These are phyloP conservation scores for Zygosaccharomyces siamensis DNA, from an alignment of 805 yeast genomes.

Conservation along the genomic window DNA sequence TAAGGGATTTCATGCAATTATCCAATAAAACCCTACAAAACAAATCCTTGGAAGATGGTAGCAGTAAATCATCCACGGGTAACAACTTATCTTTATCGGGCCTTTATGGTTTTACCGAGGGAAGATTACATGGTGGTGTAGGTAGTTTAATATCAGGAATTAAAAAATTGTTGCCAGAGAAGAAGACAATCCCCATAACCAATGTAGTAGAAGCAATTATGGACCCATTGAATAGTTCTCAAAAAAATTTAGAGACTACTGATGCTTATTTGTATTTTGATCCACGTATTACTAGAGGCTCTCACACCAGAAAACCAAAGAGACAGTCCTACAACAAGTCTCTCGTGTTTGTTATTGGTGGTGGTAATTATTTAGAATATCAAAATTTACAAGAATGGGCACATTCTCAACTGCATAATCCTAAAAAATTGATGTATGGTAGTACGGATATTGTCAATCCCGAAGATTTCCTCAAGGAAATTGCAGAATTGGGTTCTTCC, in stretches of 20 bases:
- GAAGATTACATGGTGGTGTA: constrained; percentile 80
- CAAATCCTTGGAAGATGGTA: constrained; percentile 32
- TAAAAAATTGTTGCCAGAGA: constrained; percentile 81
- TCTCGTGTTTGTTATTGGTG: constrained; percentile 90
- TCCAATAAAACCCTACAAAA: constrained; percentile 38
- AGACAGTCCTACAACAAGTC: constrained; percentile 77
- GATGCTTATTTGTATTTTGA: constrained; percentile 90
- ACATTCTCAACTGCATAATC: constrained; percentile 37
- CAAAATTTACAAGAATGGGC: constrained; percentile 92
- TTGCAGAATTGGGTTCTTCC: constrained; percentile 45
- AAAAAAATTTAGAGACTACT: constrained; percentile 61
- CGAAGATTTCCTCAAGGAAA: constrained; percentile 60
- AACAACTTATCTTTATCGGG: constrained; percentile 54
- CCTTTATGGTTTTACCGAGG: constrained; percentile 76
- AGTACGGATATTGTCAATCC: constrained; percentile 76
- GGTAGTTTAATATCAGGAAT: constrained; percentile 85
- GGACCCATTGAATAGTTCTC: constrained; percentile 69
- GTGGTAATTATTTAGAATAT: constrained; percentile 92
- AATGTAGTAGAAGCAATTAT: constrained; percentile 85
- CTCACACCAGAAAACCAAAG: constrained; percentile 83
- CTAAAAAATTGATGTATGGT: constrained; percentile 74
- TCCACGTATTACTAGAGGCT: constrained; percentile 81
- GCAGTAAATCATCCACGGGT: constrained; percentile 29
- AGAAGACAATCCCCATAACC: constrained; percentile 83
- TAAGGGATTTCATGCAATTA: constrained; percentile 69